Conservation (phyloP, 345 rosid genomes). For the Clausena lansium region DNA sequence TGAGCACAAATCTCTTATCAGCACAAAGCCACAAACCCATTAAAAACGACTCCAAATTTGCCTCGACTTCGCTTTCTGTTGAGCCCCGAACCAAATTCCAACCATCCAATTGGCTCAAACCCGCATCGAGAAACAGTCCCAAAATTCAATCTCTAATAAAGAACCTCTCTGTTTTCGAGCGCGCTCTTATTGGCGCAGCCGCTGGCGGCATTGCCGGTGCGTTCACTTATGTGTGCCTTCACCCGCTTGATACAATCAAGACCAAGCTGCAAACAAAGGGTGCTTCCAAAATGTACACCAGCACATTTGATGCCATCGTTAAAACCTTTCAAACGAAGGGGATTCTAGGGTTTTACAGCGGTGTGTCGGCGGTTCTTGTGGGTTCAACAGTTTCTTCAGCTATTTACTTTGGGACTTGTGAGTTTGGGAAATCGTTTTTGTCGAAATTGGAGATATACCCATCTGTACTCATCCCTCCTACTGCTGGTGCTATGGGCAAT, state of each 20-base stretch:
- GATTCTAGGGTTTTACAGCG: conserved; percentile 82
- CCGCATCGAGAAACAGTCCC: conserved; percentile 48
- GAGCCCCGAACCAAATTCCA: conserved; percentile 11
- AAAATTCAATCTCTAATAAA: conserved; percentile 48
- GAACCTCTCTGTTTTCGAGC: conserved; percentile 69
- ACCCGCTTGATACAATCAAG: conserved; percentile 82
- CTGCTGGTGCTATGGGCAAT: conserved; percentile 97
- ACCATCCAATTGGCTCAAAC: conserved; percentile 23
- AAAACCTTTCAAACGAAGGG: conserved; percentile 80
- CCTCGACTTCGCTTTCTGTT: conserved; percentile 14
- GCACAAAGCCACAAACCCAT: conserved; percentile 13
- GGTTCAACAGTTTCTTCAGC: conserved; percentile 92
- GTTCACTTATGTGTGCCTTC: conserved; percentile 81
- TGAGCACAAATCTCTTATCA: conserved; percentile 29
- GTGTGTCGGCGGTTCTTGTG: conserved; percentile 86
- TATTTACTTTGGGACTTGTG: conserved; percentile 90
- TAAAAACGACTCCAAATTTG: conserved; percentile 7
- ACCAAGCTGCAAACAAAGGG: conserved; percentile 93
- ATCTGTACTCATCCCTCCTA: conserved; percentile 80
- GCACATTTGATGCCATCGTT: conserved; percentile 62
- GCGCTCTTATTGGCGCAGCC: conserved; percentile 80
- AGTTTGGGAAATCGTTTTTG: conserved; percentile 84
- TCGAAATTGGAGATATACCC: conserved; percentile 61
- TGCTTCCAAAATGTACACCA: conserved; percentile 62
- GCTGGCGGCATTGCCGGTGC: conserved; percentile 94